Percentiles rank a stretch among this genome's conserved stretches.
Evolutionary conservation across 225 moss, liverwort and hornwort genomes (phyloP).

Genomic region (Pseudoscleropodium purum): DNA sequence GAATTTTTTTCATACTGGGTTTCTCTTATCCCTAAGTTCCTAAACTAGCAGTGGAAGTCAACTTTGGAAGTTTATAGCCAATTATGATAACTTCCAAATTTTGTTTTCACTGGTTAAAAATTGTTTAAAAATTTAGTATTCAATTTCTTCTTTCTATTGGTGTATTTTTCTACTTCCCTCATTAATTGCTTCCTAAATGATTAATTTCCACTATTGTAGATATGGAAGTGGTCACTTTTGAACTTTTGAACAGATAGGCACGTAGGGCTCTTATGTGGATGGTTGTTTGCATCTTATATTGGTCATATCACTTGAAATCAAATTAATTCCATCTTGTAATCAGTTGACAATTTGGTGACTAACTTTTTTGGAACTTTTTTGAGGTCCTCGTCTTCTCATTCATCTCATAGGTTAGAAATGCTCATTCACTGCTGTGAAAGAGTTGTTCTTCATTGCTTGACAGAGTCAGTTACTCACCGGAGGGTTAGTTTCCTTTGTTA

Average conservation of each 20-base stretch:
- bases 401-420: background rate
- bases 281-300: background rate
- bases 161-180: too few relatives aligned
- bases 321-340: background rate
- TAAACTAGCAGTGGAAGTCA: background rate
- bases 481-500: background rate
- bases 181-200: background rate
- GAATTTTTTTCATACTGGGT: background rate
- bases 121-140: background rate
- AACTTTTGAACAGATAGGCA: background rate
- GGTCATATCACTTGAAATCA: background rate
- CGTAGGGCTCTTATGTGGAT: background rate
- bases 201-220: background rate
- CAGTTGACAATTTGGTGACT: background rate
- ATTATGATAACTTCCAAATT: background rate
- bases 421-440: background rate
- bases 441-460: background rate
- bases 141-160: background rate
- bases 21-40: background rate
- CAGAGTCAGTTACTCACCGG: background rate
- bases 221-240: background rate
- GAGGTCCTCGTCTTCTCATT: background rate
- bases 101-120: background rate
- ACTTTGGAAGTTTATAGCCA: background rate
- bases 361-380: background rate